Conservation (phyloP, 1,284 basidiomycete genomes). For the Malassezia furfur region DNA sequence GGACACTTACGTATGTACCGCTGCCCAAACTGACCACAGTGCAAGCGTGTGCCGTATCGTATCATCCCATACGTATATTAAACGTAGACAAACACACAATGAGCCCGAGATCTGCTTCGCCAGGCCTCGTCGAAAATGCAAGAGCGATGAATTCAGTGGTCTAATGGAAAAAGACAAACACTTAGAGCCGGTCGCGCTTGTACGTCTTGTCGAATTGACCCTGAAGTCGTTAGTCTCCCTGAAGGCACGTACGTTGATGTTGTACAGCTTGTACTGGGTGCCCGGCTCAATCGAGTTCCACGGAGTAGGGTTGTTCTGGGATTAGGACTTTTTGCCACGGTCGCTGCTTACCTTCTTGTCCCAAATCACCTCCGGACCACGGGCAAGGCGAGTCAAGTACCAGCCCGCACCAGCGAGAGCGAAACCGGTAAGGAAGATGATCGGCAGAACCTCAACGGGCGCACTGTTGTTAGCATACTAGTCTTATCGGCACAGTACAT, state of each 20-base stretch:
- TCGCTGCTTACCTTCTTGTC: slow-evolving; percentile 29
- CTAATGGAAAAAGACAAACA: background rate
- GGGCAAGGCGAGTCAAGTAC: slow-evolving; percentile 38
- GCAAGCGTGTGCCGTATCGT: slow-evolving; percentile 60
- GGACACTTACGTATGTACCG: slow-evolving; percentile 18
- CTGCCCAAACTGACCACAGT: slow-evolving; percentile 12
- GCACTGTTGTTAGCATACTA: slow-evolving; percentile 3
- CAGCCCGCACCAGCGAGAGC: slow-evolving; percentile 38
- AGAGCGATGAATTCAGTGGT: slow-evolving; percentile 6
- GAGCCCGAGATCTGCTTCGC: no score
- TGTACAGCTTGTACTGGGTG: slow-evolving; percentile 39
- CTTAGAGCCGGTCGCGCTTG: slow-evolving; percentile 41
- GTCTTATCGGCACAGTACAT: background rate
- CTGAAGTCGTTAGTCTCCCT: background rate
- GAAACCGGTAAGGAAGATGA: slow-evolving; percentile 36
- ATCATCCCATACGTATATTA: slow-evolving; percentile 80
- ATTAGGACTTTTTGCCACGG: background rate
- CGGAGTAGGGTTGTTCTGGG: slow-evolving; percentile 39
- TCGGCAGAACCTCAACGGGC: slow-evolving; percentile 28
- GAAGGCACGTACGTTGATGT: slow-evolving; percentile 27
- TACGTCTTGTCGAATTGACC: slow-evolving; percentile 35
- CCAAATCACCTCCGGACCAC: slow-evolving; percentile 43
- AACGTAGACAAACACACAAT: background rate
- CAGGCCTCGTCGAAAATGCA: background rate
- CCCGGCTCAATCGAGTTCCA: slow-evolving; percentile 43